Percentiles rank a stretch among this genome's conserved stretches.
These are phyloP conservation scores for Pestalotiopsis sp. DNA, from an alignment of 2,329 filamentous ascomycete species.

Conservation along the genomic window DNA sequence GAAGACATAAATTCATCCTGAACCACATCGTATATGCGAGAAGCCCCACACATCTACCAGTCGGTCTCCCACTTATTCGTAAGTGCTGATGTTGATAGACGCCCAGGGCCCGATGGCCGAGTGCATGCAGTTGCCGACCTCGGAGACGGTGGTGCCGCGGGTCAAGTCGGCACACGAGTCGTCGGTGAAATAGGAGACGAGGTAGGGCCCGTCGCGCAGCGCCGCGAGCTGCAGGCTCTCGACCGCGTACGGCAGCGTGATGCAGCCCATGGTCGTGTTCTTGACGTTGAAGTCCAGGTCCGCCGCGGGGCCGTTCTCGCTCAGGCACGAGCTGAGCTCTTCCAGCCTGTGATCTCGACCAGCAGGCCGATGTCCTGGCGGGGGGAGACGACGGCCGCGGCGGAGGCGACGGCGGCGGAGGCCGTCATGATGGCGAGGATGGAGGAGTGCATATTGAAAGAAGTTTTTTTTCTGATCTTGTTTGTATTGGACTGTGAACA, in stretches of 20 bases:
- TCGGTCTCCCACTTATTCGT: background rate
- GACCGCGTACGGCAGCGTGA: background rate
- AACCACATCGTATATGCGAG: too few relatives aligned
- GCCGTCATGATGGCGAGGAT: background rate
- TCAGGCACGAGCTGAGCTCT: background rate
- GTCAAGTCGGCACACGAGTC: background rate
- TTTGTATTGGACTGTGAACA: too few relatives aligned
- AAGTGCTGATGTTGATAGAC: background rate
- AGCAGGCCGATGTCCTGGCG: background rate
- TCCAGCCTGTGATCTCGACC: background rate
- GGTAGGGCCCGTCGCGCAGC: background rate
- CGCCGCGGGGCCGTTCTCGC: background rate
- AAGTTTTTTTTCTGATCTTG: background rate
- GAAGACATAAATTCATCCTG: too few relatives aligned
- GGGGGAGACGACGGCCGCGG: background rate
- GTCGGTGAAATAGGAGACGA: constrained; percentile 5
- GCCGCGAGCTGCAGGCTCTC: background rate
- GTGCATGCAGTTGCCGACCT: background rate
- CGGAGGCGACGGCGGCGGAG: background rate
- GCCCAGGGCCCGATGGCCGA: background rate
- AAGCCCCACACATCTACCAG: background rate
- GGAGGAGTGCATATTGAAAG: background rate
- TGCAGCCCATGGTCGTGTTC: background rate
- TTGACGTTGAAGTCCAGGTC: background rate
- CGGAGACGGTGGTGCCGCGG: constrained; percentile 6